Percentiles rank a stretch among this genome's conserved stretches.
Conservation (phyloP, 2,329 filamentous ascomycete genomes). For the Pseudogymnoascus sp. region DNA sequence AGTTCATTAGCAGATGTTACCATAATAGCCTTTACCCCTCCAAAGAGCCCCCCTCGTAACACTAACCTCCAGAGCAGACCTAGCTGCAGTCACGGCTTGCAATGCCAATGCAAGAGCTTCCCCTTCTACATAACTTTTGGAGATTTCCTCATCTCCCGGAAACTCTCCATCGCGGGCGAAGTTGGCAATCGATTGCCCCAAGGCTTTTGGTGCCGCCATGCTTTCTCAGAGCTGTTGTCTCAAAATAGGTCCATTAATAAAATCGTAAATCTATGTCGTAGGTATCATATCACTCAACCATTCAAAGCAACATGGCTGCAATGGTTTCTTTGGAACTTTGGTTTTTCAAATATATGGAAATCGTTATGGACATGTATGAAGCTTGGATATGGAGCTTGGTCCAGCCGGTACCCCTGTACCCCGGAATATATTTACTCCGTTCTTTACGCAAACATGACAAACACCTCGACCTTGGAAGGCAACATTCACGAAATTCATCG, state of each 20-base stretch:
- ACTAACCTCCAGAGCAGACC: constrained; percentile 33
- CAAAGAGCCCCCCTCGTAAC: not conserved
- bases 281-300: not conserved
- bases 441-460: not conserved
- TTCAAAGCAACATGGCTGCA: constrained; percentile 19
- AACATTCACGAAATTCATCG: constrained; percentile 4
- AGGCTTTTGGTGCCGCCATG: constrained; percentile 28
- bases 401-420: not conserved
- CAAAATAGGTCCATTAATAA: not conserved
- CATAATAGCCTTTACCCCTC: not conserved
- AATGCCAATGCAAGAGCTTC: constrained; percentile 37
- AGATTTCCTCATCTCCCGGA: constrained; percentile 41
- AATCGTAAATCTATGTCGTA: not conserved
- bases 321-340: constrained; percentile 29
- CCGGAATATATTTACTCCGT: not conserved
- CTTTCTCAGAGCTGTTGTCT: constrained; percentile 2
- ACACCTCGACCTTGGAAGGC: not conserved
- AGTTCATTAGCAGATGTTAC: constrained; percentile 14
- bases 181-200: constrained; percentile 57
- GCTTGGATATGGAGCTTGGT: constrained; percentile 2
- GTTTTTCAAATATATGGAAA: constrained; percentile 3
- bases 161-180: constrained; percentile 48
- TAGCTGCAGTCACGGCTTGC: constrained; percentile 36
- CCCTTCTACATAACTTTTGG: constrained; percentile 20
- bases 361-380: constrained; percentile 8